phyloP scores from a whole-genome alignment of 192 early-diverging fungal genomes.

The Podochytrium sp. region DNA sequence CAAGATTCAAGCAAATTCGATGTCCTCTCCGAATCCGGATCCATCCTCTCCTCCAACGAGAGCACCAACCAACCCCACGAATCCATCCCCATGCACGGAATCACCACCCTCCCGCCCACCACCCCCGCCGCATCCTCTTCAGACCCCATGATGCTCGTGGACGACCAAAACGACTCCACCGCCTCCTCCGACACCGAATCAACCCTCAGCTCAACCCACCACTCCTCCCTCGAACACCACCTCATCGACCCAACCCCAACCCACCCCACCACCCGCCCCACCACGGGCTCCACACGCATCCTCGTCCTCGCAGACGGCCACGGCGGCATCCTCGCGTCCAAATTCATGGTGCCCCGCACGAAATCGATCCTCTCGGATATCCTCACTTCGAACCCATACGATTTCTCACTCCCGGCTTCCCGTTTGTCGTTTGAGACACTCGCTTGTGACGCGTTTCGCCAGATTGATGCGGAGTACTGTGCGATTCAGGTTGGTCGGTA shows the following conservation, averaged over 20 bases:
- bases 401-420: constrained; percentile 43
- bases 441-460: constrained; percentile 42
- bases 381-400: constrained; percentile 40
- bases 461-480: constrained; percentile 56
- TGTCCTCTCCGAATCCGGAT: constrained; percentile 19
- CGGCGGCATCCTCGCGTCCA: constrained; percentile 48
- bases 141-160: not conserved
- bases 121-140: not conserved
- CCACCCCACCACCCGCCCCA: not conserved
- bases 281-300: constrained; percentile 27
- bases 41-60: not conserved
- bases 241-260: not conserved
- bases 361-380: constrained; percentile 31
- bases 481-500: constrained; percentile 51
- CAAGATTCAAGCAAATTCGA: too few species aligned
- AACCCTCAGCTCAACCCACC: constrained; percentile 23
- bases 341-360: constrained; percentile 54
- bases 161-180: not conserved
- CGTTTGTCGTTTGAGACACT: constrained; percentile 34
- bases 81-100: not conserved
- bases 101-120: too few species aligned
- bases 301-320: constrained; percentile 67
- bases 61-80: not conserved
- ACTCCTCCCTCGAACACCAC: not conserved
- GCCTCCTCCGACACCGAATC: constrained; percentile 25